Evolutionary conservation across 2,329 filamentous ascomycete species (phyloP).

Genomic region (Camptophora hylomeconis): DNA sequence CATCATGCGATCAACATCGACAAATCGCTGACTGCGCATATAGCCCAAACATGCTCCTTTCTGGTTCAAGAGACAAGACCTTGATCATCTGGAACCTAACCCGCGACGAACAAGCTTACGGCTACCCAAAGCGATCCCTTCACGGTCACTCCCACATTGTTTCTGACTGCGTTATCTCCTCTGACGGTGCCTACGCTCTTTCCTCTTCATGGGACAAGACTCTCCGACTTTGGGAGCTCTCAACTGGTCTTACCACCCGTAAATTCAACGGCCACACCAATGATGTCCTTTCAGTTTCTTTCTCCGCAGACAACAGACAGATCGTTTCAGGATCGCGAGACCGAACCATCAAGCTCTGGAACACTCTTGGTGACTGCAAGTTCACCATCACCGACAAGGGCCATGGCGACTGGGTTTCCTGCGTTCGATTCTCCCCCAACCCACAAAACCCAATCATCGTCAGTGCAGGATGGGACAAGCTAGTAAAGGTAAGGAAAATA

Average conservation of each 20-base stretch:
- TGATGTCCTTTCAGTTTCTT: conserved; percentile 98
- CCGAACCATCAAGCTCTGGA: conserved; percentile 99
- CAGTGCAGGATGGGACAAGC: conserved; percentile 97
- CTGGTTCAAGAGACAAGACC: conserved; percentile 92
- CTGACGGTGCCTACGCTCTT: conserved; percentile 96
- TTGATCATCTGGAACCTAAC: conserved; percentile 99
- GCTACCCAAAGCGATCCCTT: conserved; percentile 97
- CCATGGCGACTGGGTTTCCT: conserved; percentile 99
- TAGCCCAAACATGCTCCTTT: conserved; percentile 99
- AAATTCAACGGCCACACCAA: conserved; percentile 99
- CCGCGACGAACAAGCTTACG: conserved; percentile 95
- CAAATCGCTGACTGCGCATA: conserved; percentile 12
- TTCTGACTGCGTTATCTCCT: conserved; percentile 99
- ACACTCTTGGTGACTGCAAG: conserved; percentile 99
- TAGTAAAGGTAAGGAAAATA: conserved; percentile 79
- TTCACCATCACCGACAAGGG: conserved; percentile 99
- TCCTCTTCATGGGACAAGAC: conserved; percentile 99
- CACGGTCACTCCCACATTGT: conserved; percentile 99
- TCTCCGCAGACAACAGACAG: conserved; percentile 99
- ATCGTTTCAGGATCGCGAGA: conserved; percentile 98
- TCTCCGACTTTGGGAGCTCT: conserved; percentile 97
- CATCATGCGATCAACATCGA: conserved; percentile 10
- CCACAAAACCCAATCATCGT: conserved; percentile 99
- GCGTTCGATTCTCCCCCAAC: conserved; percentile 99
- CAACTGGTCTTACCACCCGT: conserved; percentile 91